Conservation (phyloP, 345 rosid genomes). For the Linum usitatissimum region DNA sequence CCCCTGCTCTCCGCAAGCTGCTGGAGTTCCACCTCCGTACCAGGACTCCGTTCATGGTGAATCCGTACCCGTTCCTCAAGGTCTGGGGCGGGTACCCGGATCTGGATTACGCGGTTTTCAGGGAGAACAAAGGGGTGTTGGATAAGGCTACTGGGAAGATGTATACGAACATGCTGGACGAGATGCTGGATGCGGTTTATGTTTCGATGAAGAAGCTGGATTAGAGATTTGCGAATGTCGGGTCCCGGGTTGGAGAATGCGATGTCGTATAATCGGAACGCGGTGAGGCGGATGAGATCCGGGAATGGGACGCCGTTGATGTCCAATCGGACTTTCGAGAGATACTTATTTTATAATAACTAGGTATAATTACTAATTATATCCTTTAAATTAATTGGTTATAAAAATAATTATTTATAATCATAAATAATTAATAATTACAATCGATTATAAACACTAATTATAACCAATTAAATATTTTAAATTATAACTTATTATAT, state of each 20-base stretch:
- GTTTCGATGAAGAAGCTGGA: slow-evolving; percentile 16
- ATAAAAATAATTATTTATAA: too few relatives aligned
- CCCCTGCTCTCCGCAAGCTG: slow-evolving; percentile 7
- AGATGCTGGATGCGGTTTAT: slow-evolving; percentile 17
- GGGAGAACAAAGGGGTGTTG: slow-evolving; percentile 7
- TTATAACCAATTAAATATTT: too few relatives aligned
- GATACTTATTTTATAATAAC: slow-evolving; percentile 12
- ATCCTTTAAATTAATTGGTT: too few relatives aligned
- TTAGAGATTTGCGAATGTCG: slow-evolving; percentile 9
- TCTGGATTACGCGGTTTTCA: slow-evolving; percentile 11
- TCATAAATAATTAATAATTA: too few relatives aligned
- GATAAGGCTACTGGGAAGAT: slow-evolving; percentile 8
- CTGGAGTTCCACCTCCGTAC: slow-evolving; percentile 14
- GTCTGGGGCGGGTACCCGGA: slow-evolving; percentile 1
- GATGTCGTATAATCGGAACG: slow-evolving; percentile 9
- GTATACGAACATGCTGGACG: slow-evolving; percentile 17
- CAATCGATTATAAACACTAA: too few relatives aligned
- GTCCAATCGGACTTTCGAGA: slow-evolving; percentile 19
- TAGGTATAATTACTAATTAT: too few relatives aligned
- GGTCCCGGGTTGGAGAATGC: slow-evolving; percentile 12
- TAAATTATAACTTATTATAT: too few relatives aligned
- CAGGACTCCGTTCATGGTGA: slow-evolving; percentile 15
- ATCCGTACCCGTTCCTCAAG: slow-evolving; percentile 37
- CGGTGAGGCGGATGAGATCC: background rate
- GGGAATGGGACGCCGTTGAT: slow-evolving; percentile 19